Base-by-base conservation (phyloP, 1,284 basidiomycete genomes). In the Cystobasidium pallidum region DNA sequence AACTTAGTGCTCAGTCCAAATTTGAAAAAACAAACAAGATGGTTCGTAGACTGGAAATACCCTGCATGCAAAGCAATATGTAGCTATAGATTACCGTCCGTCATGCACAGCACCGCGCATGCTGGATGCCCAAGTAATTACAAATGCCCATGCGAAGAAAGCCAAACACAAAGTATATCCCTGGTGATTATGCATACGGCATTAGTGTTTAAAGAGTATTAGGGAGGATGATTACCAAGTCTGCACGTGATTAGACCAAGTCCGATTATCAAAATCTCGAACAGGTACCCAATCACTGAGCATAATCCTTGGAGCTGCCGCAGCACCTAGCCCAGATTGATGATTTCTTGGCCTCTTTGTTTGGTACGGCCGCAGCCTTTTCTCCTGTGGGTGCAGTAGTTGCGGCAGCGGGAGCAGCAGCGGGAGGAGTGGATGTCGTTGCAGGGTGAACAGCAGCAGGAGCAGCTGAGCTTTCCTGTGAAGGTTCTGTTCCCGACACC, bases 251-350 rank as follows among this genome's bases (percentile, higher is more conserved):
- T n/a, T 15, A 17, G 43, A 45, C n/a, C 15, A 15, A n/a, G n/a
- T 45, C 43, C 8, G 15, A 45, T 45, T 45, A n/a, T n/a, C n/a
- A n/a, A n/a, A n/a, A n/a, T n/a, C n/a, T n/a, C n/a, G n/a, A n/a
- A n/a, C n/a, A n/a, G n/a, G n/a, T n/a, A n/a, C n/a, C n/a, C n/a
- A 59, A 41, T 26, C 41, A 66, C 34, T 66, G 21, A 45, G 66
- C 55, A 41, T 68, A 68, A 28, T 68, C 66, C n/a, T 59, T 59
- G 1, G 49, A 52, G 54, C 43, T 68, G 8, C 66, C 66, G 43
- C 66, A 68, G 55, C 52, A 68, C 36, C 66, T 24, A 13, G 66
- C 66, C 52, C 52, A 68, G 30, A 68, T 68, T 1, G 49, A 47
- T 8, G 54, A 1, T 55, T 68, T 68, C 66, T 68, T 68, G 36